Evolutionary conservation across 2,329 filamentous ascomycete species (phyloP), one percentile per base, ranked within the genome.

Genomic region (Arthroderma sp.): DNA sequence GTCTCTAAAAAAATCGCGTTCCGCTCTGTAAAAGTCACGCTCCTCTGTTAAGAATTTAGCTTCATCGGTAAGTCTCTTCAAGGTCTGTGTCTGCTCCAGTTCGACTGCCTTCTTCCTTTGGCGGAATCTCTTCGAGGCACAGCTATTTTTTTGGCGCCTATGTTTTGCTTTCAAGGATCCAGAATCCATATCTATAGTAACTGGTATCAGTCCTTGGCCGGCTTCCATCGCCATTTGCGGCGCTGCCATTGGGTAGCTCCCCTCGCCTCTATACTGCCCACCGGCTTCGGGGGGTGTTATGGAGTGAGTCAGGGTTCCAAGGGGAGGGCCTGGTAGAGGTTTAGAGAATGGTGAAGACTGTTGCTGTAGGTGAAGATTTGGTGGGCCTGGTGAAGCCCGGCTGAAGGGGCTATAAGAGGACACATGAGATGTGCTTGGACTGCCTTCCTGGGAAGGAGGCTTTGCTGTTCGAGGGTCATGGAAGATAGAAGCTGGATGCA

Each of bases 101-200:
- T 66, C 64, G 22, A 61, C 63, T 15, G 42, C 46, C 36, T 63
- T 58, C 47, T 67, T 67, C 29, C 64, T 58, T 36, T 66, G 62
- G 32, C 65, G 61, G 47, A 66, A 66, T 22, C 65, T 52, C 39
- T 62, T 55, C 2, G 64, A 67, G 1, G 65, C 65, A 43, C 63
- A 58, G 42, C 65, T 66, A 53, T 68, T 68, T 3, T 64, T 64
- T 48, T 61, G 63, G 6, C 65, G 58, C 48, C 66, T 66, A 47
- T 65, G 63, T 1, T 63, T 61, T 45, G 66, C 64, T 39, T 57
- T 64, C 27, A 58, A 57, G 1, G 65, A 67, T 4, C 64, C 65
- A 2, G 65, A 66, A 38, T 66, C 66, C 33, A 61, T 45, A 42
- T 68, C 65, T 39, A 66, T 42, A 5, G 61, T 54, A 11, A 63